Evolutionary conservation across 495 filamentous ascomycete genomes (phyloP).

Genomic region (Talaromyces nanjingensis): DNA sequence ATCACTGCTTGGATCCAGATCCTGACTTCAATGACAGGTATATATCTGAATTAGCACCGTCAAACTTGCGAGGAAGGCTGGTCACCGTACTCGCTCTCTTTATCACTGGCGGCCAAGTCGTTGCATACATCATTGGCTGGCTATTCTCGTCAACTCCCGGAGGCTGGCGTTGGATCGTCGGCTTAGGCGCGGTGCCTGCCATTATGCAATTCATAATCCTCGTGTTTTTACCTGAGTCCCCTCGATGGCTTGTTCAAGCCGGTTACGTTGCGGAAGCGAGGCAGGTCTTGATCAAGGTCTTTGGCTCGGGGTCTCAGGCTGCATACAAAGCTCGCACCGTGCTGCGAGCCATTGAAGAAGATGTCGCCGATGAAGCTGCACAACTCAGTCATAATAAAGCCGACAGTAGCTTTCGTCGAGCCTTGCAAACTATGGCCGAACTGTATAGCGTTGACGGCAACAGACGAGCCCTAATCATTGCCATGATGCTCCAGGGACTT

Average conservation of each 20-base stretch:
- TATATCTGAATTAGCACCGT: conserved; percentile 78
- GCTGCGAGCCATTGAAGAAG: conserved; percentile 58
- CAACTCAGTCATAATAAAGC: conserved; percentile 20
- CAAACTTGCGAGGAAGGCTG: conserved; percentile 63
- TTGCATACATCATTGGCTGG: conserved; percentile 77
- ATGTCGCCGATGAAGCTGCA: conserved; percentile 60
- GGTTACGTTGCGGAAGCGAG: conserved; percentile 53
- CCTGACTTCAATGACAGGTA: conserved; percentile 35
- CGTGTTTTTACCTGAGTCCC: conserved; percentile 71
- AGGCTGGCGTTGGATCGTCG: conserved; percentile 89
- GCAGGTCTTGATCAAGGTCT: conserved; percentile 56
- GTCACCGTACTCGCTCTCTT: conserved; percentile 74
- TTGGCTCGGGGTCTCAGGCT: conserved; percentile 42
- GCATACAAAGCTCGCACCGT: conserved; percentile 46
- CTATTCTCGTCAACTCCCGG: conserved; percentile 48
- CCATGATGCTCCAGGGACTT: conserved; percentile 77
- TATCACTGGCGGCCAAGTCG: conserved; percentile 77
- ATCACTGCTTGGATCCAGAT: not conserved
- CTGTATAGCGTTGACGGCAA: conserved; percentile 57
- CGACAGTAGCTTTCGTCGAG: conserved; percentile 11
- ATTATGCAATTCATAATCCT: conserved; percentile 60
- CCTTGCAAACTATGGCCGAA: conserved; percentile 40
- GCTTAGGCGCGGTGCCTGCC: conserved; percentile 74
- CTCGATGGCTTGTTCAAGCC: conserved; percentile 74
- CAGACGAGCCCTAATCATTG: conserved; percentile 71